phyloP scores from a whole-genome alignment of 1,284 basidiomycete genomes.

The Porogramme epimiltina region DNA sequence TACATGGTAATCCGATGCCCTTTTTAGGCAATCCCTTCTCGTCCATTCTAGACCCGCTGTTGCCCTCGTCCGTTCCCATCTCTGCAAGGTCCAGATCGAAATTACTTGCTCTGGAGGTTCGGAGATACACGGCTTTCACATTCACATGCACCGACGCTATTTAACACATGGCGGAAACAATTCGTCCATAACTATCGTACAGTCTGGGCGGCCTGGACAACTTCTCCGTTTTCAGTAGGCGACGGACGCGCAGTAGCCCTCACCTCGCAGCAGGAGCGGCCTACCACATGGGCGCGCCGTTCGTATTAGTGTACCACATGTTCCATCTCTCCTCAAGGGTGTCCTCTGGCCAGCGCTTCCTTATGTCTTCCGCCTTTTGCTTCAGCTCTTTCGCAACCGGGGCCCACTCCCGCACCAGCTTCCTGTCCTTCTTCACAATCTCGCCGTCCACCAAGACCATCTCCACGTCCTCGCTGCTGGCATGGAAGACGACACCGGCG shows the following conservation, averaged over 20 bases:
- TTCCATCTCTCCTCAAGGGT: slow-evolving; percentile 28
- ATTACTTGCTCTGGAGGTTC: no score
- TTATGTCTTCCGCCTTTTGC: slow-evolving; percentile 52
- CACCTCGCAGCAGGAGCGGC: not conserved
- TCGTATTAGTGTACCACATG: slow-evolving; percentile 22
- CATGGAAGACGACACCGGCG: slow-evolving; percentile 34
- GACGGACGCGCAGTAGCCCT: no score
- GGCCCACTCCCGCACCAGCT: slow-evolving; percentile 30
- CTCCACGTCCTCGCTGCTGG: slow-evolving; percentile 34
- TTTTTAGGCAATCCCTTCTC: no score
- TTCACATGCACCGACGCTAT: no score
- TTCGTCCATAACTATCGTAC: no score
- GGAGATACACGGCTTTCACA: no score
- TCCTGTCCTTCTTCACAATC: slow-evolving; percentile 32
- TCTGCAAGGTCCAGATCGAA: no score
- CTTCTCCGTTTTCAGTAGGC: no score
- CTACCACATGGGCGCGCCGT: slow-evolving; percentile 20
- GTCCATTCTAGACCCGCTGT: no score
- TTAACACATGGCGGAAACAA: no score
- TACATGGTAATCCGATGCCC: not conserved
- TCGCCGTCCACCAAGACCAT: slow-evolving; percentile 37
- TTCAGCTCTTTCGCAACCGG: slow-evolving; percentile 41
- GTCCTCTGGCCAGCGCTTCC: slow-evolving; percentile 42
- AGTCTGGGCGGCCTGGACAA: no score
- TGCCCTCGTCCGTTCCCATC: no score